A percentile compares a stretch with the other conserved stretches of the same genome.
Evolutionary conservation across 1,284 basidiomycete species (phyloP).

Genomic region (Puccinia brachypodii): DNA sequence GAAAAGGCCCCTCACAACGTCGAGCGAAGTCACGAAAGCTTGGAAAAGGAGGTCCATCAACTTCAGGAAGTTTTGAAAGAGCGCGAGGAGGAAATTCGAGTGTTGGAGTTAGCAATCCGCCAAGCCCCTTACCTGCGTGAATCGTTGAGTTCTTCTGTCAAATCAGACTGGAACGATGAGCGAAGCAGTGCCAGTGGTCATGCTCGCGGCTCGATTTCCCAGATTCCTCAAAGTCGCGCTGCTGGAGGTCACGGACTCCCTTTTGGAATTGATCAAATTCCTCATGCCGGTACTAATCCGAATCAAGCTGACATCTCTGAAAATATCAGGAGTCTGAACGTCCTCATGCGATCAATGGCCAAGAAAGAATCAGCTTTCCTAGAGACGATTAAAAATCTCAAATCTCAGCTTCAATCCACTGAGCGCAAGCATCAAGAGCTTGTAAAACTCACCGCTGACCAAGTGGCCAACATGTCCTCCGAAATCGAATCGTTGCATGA

Average conservation of each 20-base stretch:
- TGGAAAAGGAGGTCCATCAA: constrained; percentile 88
- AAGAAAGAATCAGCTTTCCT: constrained; percentile 84
- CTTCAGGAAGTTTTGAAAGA: constrained; percentile 79
- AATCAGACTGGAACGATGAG: background rate
- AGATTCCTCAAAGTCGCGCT: background rate
- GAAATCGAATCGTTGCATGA: constrained; percentile 45
- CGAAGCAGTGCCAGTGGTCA: too few species aligned
- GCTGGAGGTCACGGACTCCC: background rate
- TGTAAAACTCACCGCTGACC: constrained; percentile 43
- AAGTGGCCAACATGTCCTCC: constrained; percentile 48
- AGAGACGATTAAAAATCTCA: constrained; percentile 71
- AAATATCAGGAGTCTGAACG: constrained; percentile 20
- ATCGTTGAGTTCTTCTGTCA: background rate
- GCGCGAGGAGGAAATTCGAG: constrained; percentile 62
- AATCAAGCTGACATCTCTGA: background rate
- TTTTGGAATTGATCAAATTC: background rate
- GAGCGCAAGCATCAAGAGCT: constrained; percentile 59
- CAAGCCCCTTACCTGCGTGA: background rate
- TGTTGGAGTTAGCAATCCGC: constrained; percentile 7
- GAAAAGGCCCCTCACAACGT: background rate
- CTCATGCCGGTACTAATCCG: background rate
- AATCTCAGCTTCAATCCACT: constrained; percentile 67
- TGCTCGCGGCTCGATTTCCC: background rate
- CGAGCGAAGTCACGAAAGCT: constrained; percentile 62
- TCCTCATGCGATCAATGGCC: constrained; percentile 75